Evolutionary conservation across 495 filamentous ascomycete genomes (phyloP).

Genomic region (Trichoderma virens): DNA sequence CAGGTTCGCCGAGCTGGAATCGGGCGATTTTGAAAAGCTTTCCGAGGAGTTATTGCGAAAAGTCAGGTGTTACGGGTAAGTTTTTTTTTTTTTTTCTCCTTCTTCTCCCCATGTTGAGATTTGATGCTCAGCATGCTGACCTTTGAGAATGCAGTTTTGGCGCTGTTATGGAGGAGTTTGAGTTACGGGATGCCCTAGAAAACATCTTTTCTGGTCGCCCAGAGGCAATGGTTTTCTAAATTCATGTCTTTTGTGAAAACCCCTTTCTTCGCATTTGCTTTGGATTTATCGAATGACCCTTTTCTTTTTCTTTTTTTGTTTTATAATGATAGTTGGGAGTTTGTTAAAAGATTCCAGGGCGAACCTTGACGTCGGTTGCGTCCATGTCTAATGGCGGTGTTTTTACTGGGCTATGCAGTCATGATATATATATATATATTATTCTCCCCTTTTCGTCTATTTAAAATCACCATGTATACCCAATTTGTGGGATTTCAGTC

Average conservation of each 20-base stretch:
- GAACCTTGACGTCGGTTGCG: not conserved
- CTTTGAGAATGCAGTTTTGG: constrained; percentile 51
- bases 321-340: not conserved
- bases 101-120: not conserved
- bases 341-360: not conserved
- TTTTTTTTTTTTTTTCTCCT: constrained; percentile 30
- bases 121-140: constrained; percentile 14
- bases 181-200: constrained; percentile 77
- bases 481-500: no score
- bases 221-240: constrained; percentile 25
- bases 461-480: no score
- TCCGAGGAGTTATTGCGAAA: constrained; percentile 67
- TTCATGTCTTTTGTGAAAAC: not conserved
- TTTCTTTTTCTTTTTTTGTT: not conserved
- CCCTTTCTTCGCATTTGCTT: not conserved
- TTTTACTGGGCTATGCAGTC: not conserved
- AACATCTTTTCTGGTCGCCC: constrained; percentile 33
- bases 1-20: constrained; percentile 52
- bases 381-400: not conserved
- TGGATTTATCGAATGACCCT: no score
- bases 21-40: constrained; percentile 64
- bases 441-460: no score
- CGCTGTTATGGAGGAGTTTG: constrained; percentile 84
- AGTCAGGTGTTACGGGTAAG: constrained; percentile 89
- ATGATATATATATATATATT: not conserved